phyloP scores from a whole-genome alignment of 192 early-diverging fungal genomes.

The Coemansia sp. region DNA sequence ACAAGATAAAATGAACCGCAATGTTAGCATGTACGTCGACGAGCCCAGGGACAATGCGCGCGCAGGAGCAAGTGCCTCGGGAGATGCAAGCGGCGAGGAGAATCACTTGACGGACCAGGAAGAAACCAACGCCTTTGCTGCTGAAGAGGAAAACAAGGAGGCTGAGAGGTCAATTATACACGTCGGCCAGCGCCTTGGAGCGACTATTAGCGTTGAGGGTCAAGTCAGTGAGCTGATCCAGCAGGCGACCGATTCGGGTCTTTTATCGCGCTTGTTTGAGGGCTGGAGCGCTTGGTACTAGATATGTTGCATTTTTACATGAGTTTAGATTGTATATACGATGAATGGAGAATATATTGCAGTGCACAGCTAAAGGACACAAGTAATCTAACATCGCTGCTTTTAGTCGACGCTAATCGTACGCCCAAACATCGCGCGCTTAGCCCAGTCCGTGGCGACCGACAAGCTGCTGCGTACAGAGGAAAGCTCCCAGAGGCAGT shows the following conservation, averaged over 20 bases:
- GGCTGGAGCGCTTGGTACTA: slow-evolving; percentile 56
- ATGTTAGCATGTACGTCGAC: slow-evolving; percentile 25
- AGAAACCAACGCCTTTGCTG: slow-evolving; percentile 13
- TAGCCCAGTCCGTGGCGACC: slow-evolving; percentile 90
- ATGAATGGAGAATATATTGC: neutral
- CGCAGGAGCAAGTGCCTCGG: neutral
- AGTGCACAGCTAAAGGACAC: neutral
- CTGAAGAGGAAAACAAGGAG: slow-evolving; percentile 63
- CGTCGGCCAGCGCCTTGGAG: slow-evolving; percentile 64
- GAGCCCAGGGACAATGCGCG: slow-evolving; percentile 15
- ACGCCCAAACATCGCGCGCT: slow-evolving; percentile 86
- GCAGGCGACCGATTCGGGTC: slow-evolving; percentile 62
- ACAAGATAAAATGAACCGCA: slow-evolving; percentile 49
- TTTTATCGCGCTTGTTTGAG: slow-evolving; percentile 66
- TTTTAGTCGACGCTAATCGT: slow-evolving; percentile 85
- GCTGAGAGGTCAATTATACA: slow-evolving; percentile 68
- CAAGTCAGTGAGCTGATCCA: slow-evolving; percentile 75
- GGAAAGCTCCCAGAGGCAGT: slow-evolving; percentile 78
- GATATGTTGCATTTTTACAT: neutral
- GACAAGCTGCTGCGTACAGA: slow-evolving; percentile 80
- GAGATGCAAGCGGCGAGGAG: slow-evolving; percentile 4
- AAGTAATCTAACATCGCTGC: neutral
- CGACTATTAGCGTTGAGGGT: slow-evolving; percentile 65
- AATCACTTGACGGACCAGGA: slow-evolving; percentile 15
- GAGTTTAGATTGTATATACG: neutral